Evolutionary conservation across 2,329 filamentous ascomycete species (phyloP).

Genomic region (Pseudogymnoascus sp.): DNA sequence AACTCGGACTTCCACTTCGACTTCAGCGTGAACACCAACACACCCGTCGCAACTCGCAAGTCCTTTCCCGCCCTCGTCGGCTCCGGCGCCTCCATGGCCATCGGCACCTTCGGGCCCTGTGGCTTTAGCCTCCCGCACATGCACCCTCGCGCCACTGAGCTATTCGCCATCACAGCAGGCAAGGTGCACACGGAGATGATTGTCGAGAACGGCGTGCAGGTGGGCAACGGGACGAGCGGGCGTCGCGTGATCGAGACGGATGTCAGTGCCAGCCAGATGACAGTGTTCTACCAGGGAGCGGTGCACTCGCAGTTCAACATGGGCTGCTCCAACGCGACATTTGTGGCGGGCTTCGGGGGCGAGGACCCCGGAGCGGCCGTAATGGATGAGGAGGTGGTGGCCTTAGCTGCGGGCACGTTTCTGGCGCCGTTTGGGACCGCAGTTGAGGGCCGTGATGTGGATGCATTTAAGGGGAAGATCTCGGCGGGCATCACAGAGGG

Average conservation of each 20-base stretch:
- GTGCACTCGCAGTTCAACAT: constrained; percentile 51
- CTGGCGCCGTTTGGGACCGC: constrained; percentile 38
- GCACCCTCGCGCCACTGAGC: constrained; percentile 42
- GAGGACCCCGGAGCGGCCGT: constrained; percentile 45
- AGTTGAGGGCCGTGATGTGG: constrained; percentile 39
- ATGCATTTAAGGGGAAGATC: constrained; percentile 34
- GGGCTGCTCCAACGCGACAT: constrained; percentile 40
- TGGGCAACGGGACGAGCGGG: constrained; percentile 31
- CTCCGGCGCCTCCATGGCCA: constrained; percentile 39
- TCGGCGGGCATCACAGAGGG: constrained; percentile 43
- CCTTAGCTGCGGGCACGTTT: constrained; percentile 37
- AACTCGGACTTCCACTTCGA: constrained; percentile 41
- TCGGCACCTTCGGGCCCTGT: constrained; percentile 41
- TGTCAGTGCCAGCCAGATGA: constrained; percentile 39
- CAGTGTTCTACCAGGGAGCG: constrained; percentile 45
- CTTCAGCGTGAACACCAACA: constrained; percentile 44
- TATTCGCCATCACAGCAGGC: constrained; percentile 39
- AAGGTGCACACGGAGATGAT: constrained; percentile 44
- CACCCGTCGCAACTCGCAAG: constrained; percentile 37
- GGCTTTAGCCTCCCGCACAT: constrained; percentile 43
- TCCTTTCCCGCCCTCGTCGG: constrained; percentile 38
- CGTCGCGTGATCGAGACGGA: constrained; percentile 33
- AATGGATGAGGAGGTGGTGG: constrained; percentile 41
- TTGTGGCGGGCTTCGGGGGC: constrained; percentile 40
- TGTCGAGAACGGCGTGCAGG: constrained; percentile 40